Evolutionary conservation across 2,329 filamentous ascomycete genomes (phyloP), one percentile per base, ranked within the genome.

Genomic region (Colletotrichum melonis): DNA sequence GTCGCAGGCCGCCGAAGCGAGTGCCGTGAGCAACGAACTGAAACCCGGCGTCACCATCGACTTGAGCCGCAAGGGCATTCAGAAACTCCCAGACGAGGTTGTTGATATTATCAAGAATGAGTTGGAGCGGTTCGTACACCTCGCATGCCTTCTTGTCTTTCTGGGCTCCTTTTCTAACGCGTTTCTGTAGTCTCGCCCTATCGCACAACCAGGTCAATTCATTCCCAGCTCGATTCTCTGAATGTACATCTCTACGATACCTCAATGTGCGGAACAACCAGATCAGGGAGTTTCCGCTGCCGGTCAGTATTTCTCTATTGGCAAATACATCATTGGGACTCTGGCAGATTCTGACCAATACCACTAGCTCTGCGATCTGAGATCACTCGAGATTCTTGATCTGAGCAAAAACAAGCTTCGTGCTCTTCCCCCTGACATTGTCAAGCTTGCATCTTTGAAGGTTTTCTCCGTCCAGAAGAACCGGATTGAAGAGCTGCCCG

Each of bases 401-500:
- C 88, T 98, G 67, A 95, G 95, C 81, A 91, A 94, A 78, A 98
- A 98, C 81, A 94, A 93, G 81, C 91, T 98, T 74, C 90, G 89
- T 60, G 86, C 89, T 11, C 88, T 98, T 2, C 95, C 96, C 0
- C 90, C 92, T 59, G 93, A 95, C 67, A 94, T 98, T 74, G 90
- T 90, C 73, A 94, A 92, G 79, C 87, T 98, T 78, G 92, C 92
- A 5, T 97, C 94, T 1, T 86, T 98, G 75, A 97, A 97, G 80
- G 95, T 98, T 19, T 87, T 98, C 67, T 95, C 95, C 2, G 89
- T 98, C 46, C 93, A 94, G 77, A 94, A 94, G 80, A 98, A 98
- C 81, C 91, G 93, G 73, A 94, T 98, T 77, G 92, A 94, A 75
- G 92, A 95, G 77, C 86, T 98, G 22, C 96, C 96, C 1, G 85